Evolutionary conservation across 805 yeast genomes (phyloP), one percentile per base, ranked within the genome.

Genomic region (Blastobotrys muscicola): DNA sequence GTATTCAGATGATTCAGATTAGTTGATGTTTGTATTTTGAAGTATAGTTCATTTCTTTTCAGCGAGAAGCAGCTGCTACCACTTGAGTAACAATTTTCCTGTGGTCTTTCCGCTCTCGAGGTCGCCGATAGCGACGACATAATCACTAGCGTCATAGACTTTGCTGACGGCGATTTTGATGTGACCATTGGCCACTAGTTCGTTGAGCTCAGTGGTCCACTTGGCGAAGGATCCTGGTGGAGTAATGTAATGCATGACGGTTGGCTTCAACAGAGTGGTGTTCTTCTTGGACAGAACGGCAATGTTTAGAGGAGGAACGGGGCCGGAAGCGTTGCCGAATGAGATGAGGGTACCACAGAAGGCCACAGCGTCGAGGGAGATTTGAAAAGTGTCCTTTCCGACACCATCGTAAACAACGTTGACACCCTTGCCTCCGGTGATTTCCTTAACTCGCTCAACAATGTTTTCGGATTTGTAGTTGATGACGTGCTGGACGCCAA

Each of bases 261-360:
- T 60, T 11, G 96, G 94, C 60, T 96, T 75, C 30, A 67, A 37
- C 31, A 85, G 50, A 50, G 72, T 77, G 42, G 83, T 51, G 56
- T 82, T 84, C 64, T 82, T 84, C 2, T 80, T 59, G 1, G 78
- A 50, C 44, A 87, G 66, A 30, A 48, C 53, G 29, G 56, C 44
- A 35, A 85, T 56, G 1, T 64, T 23, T 11, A 85, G 52, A 10
- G 94, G 90, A 1, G 84, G 79, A 29, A 86, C 85, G 1, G 77
- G 66, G 13, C 97, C 97, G 4, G 89, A 80, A 6, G 95, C 82
- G 56, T 86, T 86, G 47, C 97, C 97, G 56, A 68, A 86, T 26
- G 83, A 72, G 29, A 85, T 78, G 45, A 84, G 65, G 2, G 85
- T 70, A 23, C 97, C 97, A 58, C 78, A 81, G 10, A 48, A 44